These are phyloP conservation scores for Capsicum pubescens DNA, from an alignment of 257 asterid genomes.

Conservation along the genomic window DNA sequence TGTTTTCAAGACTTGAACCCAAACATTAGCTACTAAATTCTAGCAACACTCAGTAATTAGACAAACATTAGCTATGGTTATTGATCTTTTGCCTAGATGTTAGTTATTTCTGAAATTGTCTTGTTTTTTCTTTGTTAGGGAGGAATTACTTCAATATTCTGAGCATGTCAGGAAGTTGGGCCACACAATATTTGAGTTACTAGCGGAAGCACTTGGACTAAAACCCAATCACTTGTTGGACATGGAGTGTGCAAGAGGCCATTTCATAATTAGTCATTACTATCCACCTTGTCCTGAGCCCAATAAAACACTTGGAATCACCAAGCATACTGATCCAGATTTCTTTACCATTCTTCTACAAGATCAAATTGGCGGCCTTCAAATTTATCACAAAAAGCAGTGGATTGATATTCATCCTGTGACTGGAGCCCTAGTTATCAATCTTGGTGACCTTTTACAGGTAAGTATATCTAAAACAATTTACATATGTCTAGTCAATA, in stretches of 20 bases:
- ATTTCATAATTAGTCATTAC: slow-evolving; percentile 22
- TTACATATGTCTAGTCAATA: no score
- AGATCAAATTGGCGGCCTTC: slow-evolving; percentile 38
- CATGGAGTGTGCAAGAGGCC: slow-evolving; percentile 37
- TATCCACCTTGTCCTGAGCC: slow-evolving; percentile 40
- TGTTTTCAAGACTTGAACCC: no score
- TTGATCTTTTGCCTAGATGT: no score
- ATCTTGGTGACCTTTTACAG: slow-evolving; percentile 36
- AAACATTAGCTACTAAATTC: no score
- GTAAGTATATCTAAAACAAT: neutral
- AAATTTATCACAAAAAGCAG: slow-evolving; percentile 30
- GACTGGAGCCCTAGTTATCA: slow-evolving; percentile 32
- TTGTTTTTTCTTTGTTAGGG: neutral
- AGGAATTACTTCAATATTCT: slow-evolving; percentile 22
- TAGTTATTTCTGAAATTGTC: no score
- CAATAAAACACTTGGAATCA: slow-evolving; percentile 30
- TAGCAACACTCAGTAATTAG: no score
- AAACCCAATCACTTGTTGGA: slow-evolving; percentile 29
- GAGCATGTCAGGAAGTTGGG: slow-evolving; percentile 16
- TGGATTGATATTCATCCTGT: slow-evolving; percentile 34
- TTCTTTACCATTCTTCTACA: slow-evolving; percentile 37
- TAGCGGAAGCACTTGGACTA: slow-evolving; percentile 34
- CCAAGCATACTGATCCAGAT: slow-evolving; percentile 30
- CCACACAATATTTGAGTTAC: slow-evolving; percentile 24
- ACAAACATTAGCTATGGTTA: no score